Evolutionary conservation across 1,139 yeast species (phyloP), one percentile per base, ranked within the genome.

Genomic region (Meyerozyma sp.): DNA sequence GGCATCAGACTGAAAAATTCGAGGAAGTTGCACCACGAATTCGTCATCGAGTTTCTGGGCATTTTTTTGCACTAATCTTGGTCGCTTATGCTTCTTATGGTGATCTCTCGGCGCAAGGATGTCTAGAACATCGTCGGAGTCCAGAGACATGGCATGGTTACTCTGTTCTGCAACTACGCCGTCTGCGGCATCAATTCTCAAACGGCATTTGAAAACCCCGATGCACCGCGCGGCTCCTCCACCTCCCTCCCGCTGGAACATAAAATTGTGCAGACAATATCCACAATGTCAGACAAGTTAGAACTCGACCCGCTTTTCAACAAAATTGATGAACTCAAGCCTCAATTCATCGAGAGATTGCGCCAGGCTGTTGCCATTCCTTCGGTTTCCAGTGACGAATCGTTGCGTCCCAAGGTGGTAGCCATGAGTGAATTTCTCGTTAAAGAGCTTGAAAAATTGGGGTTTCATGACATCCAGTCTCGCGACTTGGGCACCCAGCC

Each of bases 351-450:
- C 51, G 70, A 77, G 47, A 73, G 94, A 54, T 75, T 93, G 49
- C 68, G 81, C 40, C 73, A 83, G 45, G 97, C 97, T 10, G 91
- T 94, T 42, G 86, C 90, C 46, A 94, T 93, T 56, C 95, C 96
- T 42, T 91, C 98, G 5, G 97, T 94, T 34, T 90, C 98, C 8
- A 82, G 90, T 32, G 98, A 93, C 63, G 95, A 90, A 60, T 64
- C 81, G 13, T 77, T 86, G 57, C 86, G 96, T 67, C 95, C 95
- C 28, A 75, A 84, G 61, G 98, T 93, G 42, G 81, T 85, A 45
- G 76, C 73, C 56, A 93, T 94, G 90, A 95, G 95, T 30, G 79
- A 86, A 44, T 93, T 87, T 66, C 70, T 93, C 48, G 82, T 79
- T 44, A 62, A 63, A 6, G 91, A 91, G 68, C 76, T 94, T 60